Evolutionary conservation across 306 rosid genomes (phyloP).

Genomic region (Cicer pinnatifidum): DNA sequence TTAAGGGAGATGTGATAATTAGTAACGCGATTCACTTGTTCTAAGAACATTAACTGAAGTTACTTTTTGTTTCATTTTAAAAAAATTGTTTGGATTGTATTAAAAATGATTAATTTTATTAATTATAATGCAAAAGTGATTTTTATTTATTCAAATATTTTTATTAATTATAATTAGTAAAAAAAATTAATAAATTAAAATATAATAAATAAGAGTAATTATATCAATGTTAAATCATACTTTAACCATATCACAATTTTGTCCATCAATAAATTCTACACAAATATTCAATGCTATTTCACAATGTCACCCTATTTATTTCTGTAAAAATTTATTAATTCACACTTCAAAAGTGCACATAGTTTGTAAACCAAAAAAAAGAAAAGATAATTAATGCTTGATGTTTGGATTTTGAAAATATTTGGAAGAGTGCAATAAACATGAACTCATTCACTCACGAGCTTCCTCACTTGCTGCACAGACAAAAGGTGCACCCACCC

Average conservation of each 20-base stretch:
- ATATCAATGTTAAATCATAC: too few species aligned
- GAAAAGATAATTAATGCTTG: background rate
- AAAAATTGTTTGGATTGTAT: too few species aligned
- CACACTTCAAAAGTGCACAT: slow-evolving; percentile 1
- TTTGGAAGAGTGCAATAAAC: slow-evolving; percentile 48
- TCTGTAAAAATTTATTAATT: background rate
- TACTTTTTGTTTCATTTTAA: too few species aligned
- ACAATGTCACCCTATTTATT: background rate
- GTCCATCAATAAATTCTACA: background rate
- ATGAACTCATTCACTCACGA: slow-evolving; percentile 68
- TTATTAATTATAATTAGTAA: too few species aligned
- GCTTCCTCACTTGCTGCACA: slow-evolving; percentile 52
- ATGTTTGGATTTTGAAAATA: background rate
- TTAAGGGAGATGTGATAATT: too few species aligned
- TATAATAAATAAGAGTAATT: too few species aligned
- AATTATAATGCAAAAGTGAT: too few species aligned
- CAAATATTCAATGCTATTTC: background rate
- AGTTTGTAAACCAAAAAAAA: background rate
- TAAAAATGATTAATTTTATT: too few species aligned
- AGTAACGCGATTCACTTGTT: too few species aligned
- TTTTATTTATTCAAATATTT: too few species aligned
- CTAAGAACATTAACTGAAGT: too few species aligned
- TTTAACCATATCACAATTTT: background rate
- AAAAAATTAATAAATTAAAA: too few species aligned
- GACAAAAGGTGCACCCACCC: slow-evolving; percentile 58